These are phyloP conservation scores for Cercis canadensis DNA, from an alignment of 306 rosid genomes.

Conservation along the genomic window DNA sequence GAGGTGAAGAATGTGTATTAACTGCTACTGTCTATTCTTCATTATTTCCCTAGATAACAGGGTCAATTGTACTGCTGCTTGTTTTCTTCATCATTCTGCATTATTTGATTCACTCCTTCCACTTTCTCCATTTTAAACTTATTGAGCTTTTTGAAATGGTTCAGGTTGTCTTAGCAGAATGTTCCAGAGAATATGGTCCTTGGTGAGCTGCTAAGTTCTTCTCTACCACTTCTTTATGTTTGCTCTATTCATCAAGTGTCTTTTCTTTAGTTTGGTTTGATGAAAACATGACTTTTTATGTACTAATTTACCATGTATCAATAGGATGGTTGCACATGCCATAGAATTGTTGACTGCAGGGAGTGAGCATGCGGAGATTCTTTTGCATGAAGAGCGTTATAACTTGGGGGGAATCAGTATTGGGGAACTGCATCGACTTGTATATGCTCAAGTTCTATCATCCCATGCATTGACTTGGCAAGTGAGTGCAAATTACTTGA, in stretches of 20 bases:
- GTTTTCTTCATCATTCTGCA: conserved; percentile 1
- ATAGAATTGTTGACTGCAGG: conserved; percentile 85
- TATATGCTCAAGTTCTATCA: conserved; percentile 91
- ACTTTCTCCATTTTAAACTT: conserved; percentile 27
- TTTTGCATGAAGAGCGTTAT: conserved; percentile 73
- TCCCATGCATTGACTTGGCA: conserved; percentile 93
- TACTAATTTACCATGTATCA: conserved; percentile 34
- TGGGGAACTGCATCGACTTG: conserved; percentile 83
- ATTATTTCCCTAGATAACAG: conserved; percentile 9
- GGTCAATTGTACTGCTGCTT: conserved; percentile 3
- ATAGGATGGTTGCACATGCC: conserved; percentile 94
- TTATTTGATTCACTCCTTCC: conserved; percentile 19
- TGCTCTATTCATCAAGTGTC: neutral
- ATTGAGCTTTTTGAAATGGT: conserved; percentile 42
- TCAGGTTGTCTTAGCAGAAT: conserved; percentile 94
- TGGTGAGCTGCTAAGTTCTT: conserved; percentile 66
- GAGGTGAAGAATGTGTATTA: conserved; percentile 61
- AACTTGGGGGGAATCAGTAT: conserved; percentile 91
- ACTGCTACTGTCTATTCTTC: neutral
- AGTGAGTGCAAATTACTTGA: conserved; percentile 60
- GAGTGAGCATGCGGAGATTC: conserved; percentile 83
- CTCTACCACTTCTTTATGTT: conserved; percentile 10
- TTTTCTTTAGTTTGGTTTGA: conserved; percentile 30
- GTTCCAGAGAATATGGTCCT: conserved; percentile 91
- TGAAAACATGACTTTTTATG: conserved; percentile 26